These are phyloP conservation scores for Pythium coloratum DNA, from an alignment of 352 stramenopile species.

Conservation along the genomic window DNA sequence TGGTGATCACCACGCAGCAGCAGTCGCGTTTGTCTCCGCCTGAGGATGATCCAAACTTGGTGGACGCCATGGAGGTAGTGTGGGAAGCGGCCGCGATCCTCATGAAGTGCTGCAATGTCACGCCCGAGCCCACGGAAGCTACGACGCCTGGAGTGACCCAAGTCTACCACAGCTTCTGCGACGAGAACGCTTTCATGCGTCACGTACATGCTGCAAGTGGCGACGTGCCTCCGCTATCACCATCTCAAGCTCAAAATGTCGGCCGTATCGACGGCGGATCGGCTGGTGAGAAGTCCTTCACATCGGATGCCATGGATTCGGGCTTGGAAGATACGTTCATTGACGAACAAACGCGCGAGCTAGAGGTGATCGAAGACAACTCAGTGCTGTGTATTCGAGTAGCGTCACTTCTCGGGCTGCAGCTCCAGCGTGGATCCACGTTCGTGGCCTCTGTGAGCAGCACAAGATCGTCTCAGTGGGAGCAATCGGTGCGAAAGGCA, in stretches of 20 bases:
- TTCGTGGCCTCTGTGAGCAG: background rate
- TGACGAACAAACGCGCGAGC: background rate
- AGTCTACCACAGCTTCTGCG: no score
- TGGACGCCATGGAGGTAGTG: background rate
- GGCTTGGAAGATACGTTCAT: background rate
- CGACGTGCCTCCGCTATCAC: no score
- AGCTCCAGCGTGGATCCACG: background rate
- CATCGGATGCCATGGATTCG: background rate
- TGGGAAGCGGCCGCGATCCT: background rate
- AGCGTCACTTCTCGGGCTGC: slow-evolving; percentile 3
- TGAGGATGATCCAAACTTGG: background rate
- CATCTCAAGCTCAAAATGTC: background rate
- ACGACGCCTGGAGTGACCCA: no score
- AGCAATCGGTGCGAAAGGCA: slow-evolving; percentile 10
- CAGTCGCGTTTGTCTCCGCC: background rate
- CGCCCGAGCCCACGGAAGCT: no score
- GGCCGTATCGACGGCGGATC: background rate
- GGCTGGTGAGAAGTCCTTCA: no score
- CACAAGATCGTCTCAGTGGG: slow-evolving; percentile 5
- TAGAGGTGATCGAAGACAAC: background rate
- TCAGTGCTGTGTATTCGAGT: slow-evolving; percentile 8
- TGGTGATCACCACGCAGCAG: slow-evolving; percentile 10
- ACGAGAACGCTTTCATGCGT: no score
- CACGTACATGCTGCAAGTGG: no score
- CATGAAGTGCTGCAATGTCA: background rate